A percentile compares a stretch with the other conserved stretches of the same genome.
Evolutionary conservation across 2,329 filamentous ascomycete genomes (phyloP).

Genomic region (Polychaeton citri): DNA sequence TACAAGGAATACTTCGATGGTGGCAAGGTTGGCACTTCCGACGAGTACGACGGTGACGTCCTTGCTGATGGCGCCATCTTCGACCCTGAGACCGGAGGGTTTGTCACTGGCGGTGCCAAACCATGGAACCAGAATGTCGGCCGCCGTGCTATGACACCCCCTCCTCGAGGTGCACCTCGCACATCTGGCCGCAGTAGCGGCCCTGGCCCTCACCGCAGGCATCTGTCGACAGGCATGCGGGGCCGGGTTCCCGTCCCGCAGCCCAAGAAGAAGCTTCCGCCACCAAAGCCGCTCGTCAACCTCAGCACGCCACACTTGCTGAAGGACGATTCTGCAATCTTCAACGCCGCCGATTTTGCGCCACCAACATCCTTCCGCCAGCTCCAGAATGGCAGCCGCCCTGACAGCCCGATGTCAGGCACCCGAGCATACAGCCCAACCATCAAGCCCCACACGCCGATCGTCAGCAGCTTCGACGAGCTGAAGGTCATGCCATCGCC

Average conservation of each 20-base stretch:
- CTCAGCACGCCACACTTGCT: constrained; percentile 79
- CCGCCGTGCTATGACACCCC: constrained; percentile 90
- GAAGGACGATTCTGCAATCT: constrained; percentile 52
- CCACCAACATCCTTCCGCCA: constrained; percentile 53
- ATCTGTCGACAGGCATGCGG: constrained; percentile 25
- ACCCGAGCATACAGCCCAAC: constrained; percentile 58
- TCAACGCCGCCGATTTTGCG: constrained; percentile 72
- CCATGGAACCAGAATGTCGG: constrained; percentile 74
- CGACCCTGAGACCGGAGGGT: constrained; percentile 47
- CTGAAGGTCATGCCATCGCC: constrained; percentile 77
- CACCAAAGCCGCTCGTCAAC: constrained; percentile 58
- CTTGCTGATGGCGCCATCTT: constrained; percentile 47
- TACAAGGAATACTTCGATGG: constrained; percentile 99
- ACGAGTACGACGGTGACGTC: constrained; percentile 61
- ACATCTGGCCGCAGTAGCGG: constrained; percentile 26
- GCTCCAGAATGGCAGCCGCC: constrained; percentile 50
- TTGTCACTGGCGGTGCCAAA: constrained; percentile 40
- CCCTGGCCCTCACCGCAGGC: constrained; percentile 23
- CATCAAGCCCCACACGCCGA: constrained; percentile 61
- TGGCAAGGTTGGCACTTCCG: constrained; percentile 14
- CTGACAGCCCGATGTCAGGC: constrained; percentile 46
- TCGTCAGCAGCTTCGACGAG: constrained; percentile 77
- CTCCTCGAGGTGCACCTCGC: constrained; percentile 51
- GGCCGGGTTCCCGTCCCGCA: constrained; percentile 15
- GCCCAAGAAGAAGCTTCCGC: constrained; percentile 50